Conservation (phyloP, 441 rosid genomes). For the Mallotus repandus region DNA sequence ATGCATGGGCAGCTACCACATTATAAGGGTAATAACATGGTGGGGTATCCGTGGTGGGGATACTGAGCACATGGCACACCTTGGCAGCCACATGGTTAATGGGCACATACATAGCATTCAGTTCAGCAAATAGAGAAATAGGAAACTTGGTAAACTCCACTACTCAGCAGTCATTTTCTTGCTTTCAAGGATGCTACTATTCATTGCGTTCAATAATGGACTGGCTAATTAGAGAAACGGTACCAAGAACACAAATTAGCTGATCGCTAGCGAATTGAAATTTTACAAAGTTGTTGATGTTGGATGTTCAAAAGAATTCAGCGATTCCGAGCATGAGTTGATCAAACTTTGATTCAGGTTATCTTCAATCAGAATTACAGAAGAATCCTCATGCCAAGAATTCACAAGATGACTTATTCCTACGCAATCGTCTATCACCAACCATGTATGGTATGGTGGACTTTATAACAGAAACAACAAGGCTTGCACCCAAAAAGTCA, state of each 20-base stretch:
- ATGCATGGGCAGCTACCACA: not conserved
- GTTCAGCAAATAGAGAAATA: not conserved
- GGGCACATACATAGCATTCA: not conserved
- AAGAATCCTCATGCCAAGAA: slow-evolving; percentile 24
- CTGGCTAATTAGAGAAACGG: not conserved
- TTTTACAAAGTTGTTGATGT: not conserved
- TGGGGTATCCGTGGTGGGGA: slow-evolving; percentile 2
- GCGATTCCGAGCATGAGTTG: not conserved
- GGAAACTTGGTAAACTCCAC: not conserved
- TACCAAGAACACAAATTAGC: not conserved
- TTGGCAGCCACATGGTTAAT: slow-evolving; percentile 18
- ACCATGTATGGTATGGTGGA: slow-evolving; percentile 1
- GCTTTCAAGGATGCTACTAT: no score
- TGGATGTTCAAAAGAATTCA: not conserved
- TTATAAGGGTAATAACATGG: not conserved
- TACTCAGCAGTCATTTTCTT: no score
- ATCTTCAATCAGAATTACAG: not conserved
- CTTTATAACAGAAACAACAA: slow-evolving; percentile 17
- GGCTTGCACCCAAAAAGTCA: slow-evolving; percentile 18
- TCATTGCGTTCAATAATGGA: not conserved
- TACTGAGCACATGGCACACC: slow-evolving; percentile 11
- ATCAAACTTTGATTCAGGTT: not conserved
- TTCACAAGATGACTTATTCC: slow-evolving; percentile 31
- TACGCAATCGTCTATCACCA: not conserved
- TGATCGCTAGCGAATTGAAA: not conserved